Conservation (phyloP, 371 early-diverging fungal genomes). For the Mucor indicus region DNA sequence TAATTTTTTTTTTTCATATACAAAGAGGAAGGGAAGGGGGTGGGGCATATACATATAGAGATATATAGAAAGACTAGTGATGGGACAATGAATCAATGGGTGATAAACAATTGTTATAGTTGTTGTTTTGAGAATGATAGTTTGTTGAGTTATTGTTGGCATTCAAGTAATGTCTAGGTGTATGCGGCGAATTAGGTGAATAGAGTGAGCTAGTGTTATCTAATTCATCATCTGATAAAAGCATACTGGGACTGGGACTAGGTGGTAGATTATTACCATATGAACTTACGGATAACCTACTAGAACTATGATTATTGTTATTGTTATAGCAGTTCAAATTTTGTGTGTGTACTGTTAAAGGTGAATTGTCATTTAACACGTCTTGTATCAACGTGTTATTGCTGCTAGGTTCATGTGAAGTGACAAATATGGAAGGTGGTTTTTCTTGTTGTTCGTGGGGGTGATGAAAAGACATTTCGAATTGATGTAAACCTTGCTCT, state of each 20-base stretch:
- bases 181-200: conserved; percentile 29
- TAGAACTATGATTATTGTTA: background rate
- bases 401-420: conserved; percentile 43
- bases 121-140: background rate
- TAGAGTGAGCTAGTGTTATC: conserved; percentile 23
- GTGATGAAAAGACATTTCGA: background rate
- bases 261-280: conserved; percentile 25
- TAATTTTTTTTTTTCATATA: too few relatives aligned
- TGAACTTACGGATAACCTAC: conserved; percentile 8
- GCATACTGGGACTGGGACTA: conserved; percentile 30
- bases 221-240: conserved; percentile 29
- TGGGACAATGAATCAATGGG: conserved; percentile 17
- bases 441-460: conserved; percentile 17
- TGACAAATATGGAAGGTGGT: conserved; percentile 61
- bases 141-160: background rate
- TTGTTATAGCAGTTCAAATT: conserved; percentile 7
- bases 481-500: conserved; percentile 26
- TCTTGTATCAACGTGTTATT: conserved; percentile 20
- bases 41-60: too few relatives aligned
- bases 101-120: conserved; percentile 6
- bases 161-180: conserved; percentile 17
- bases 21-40: too few relatives aligned
- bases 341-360: conserved; percentile 31
- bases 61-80: too few relatives aligned
- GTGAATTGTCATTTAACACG: conserved; percentile 14